Conservation (phyloP, 371 early-diverging fungal species). For the Apophysomyces trapeziformis region DNA sequence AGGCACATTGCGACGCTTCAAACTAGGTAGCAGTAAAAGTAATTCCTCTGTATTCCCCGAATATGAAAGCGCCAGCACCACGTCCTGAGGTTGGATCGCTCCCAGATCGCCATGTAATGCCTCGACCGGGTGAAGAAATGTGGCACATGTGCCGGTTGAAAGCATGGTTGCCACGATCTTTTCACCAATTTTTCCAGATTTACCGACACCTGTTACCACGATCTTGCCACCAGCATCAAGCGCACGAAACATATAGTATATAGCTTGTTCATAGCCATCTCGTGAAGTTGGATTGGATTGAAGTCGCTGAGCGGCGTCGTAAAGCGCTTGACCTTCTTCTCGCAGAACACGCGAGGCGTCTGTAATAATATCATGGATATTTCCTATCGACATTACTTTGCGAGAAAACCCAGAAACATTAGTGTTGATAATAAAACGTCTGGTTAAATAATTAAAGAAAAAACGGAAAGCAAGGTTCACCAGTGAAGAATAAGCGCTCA, state of each 20-base stretch:
- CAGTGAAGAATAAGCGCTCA: neutral
- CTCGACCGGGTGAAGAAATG: conserved; percentile 67
- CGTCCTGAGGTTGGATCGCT: conserved; percentile 51
- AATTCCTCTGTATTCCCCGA: conserved; percentile 71
- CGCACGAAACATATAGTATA: conserved; percentile 40
- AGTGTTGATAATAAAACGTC: neutral
- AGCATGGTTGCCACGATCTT: conserved; percentile 71
- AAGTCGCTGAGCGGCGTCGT: conserved; percentile 42
- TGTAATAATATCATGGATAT: neutral
- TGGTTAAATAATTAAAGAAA: neutral
- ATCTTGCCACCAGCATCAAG: conserved; percentile 56
- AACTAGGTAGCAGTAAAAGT: conserved; percentile 45
- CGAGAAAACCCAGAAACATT: neutral
- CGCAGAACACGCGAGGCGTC: neutral
- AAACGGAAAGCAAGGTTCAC: neutral
- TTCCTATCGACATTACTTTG: neutral
- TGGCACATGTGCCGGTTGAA: conserved; percentile 59
- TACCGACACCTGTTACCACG: conserved; percentile 70
- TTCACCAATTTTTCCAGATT: conserved; percentile 65
- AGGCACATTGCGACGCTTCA: conserved; percentile 49
- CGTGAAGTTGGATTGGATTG: conserved; percentile 20
- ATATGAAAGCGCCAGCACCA: conserved; percentile 63
- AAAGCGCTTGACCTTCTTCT: conserved; percentile 40
- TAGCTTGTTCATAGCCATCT: conserved; percentile 46
- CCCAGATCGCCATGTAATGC: conserved; percentile 73